Evolutionary conservation across 1,284 basidiomycete species (phyloP).

Genomic region (Golubevia pallescens): DNA sequence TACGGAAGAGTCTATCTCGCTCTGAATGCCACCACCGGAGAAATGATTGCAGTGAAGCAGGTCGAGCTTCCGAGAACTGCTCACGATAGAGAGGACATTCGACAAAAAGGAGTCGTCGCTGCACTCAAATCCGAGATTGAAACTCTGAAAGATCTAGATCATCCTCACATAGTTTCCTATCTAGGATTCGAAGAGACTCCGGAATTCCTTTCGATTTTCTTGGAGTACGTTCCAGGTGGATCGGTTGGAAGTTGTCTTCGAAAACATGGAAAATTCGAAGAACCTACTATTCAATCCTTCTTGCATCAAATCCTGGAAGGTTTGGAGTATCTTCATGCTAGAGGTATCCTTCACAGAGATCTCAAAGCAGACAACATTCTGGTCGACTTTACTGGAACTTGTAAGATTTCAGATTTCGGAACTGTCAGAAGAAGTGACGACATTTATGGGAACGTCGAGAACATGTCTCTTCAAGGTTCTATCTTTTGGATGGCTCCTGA

Average conservation of each 20-base stretch:
- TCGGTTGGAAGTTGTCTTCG: conserved; percentile 90
- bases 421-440: conserved; percentile 68
- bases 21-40: conserved; percentile 95
- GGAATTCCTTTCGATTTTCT: conserved; percentile 92
- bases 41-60: conserved; percentile 99
- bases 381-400: conserved; percentile 87
- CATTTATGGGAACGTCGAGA: conserved; percentile 79
- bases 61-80: conserved; percentile 91
- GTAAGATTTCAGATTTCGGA: conserved; percentile 97
- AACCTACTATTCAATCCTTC: conserved; percentile 90
- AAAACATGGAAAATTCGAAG: conserved; percentile 90
- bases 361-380: conserved; percentile 98
- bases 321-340: conserved; percentile 88
- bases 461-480: conserved; percentile 85
- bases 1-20: conserved; percentile 96
- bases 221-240: conserved; percentile 97
- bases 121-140: conserved; percentile 93
- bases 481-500: conserved; percentile 99
- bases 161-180: conserved; percentile 96
- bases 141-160: conserved; percentile 92
- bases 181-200: conserved; percentile 89
- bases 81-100: conserved; percentile 84
- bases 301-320: conserved; percentile 89
- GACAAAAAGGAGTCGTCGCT: conserved; percentile 84
- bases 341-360: conserved; percentile 92